These are phyloP conservation scores for Cyberlindnera euphorbiiphila DNA, from an alignment of 805 yeast genomes.

Conservation along the genomic window DNA sequence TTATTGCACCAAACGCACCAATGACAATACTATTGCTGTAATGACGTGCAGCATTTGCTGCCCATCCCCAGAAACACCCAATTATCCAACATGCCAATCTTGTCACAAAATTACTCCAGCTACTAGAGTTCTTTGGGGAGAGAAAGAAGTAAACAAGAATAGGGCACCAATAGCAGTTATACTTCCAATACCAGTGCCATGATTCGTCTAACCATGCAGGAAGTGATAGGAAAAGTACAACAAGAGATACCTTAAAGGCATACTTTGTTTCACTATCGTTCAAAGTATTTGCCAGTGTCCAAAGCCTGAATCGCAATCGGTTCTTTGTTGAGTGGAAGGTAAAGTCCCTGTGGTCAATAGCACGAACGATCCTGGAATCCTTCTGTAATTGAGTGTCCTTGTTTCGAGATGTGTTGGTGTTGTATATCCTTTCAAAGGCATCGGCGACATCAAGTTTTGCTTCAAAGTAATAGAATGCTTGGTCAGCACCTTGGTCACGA, in stretches of 20 bases:
- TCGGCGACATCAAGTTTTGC: constrained; percentile 43
- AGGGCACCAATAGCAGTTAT: constrained; percentile 43
- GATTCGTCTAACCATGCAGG: constrained; percentile 42
- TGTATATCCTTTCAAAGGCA: constrained; percentile 41
- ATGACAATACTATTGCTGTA: constrained; percentile 37
- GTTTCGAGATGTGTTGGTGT: constrained; percentile 40
- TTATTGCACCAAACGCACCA: constrained; percentile 36
- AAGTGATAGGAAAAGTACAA: constrained; percentile 35
- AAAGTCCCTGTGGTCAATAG: constrained; percentile 40
- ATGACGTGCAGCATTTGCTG: constrained; percentile 37
- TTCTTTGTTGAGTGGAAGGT: constrained; percentile 36
- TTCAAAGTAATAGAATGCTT: constrained; percentile 40
- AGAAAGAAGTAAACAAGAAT: constrained; percentile 33
- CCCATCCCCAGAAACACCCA: constrained; percentile 48
- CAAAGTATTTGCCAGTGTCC: constrained; percentile 34
- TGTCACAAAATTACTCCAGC: constrained; percentile 32
- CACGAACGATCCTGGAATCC: constrained; percentile 28
- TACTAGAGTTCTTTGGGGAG: constrained; percentile 39
- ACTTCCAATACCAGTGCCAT: constrained; percentile 38
- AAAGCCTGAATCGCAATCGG: constrained; percentile 34
- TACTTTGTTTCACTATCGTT: constrained; percentile 39
- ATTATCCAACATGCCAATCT: constrained; percentile 34
- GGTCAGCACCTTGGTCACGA: constrained; percentile 44
- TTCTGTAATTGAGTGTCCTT: constrained; percentile 9
- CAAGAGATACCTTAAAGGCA: constrained; percentile 38